Base-by-base conservation (phyloP, 208 protist genomes). In the Entamoeba invadens region DNA sequence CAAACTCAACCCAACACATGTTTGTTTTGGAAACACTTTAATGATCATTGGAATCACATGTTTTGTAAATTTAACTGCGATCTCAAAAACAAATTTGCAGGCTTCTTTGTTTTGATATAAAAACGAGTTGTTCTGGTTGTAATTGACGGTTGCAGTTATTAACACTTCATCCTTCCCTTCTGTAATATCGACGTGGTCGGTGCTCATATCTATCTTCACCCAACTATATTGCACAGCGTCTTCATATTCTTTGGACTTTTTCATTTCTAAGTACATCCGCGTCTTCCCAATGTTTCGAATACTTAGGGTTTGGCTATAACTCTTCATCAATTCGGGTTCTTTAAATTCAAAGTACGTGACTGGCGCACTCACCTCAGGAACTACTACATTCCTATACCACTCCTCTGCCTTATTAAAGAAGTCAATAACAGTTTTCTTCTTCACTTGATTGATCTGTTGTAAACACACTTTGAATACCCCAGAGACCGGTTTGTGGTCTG, bases 401-500 rank as follows among this genome's bases (percentile, higher is more conserved):
- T 8, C 12, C 47, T 57, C 47, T 57, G 47, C 47, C 18, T 57
- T 57, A 57, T 57, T 18, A 57, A 57, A 18, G 47, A 57, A 57
- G 8, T 57, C 47, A 25, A 25, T 8, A 57, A 91, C 68, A 42
- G 18, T 91, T 38, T 21, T 4, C 18, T 91, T 14, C 18, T 38
- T 14, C 4, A n/a, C n/a, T 91, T 14, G 68, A 91, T 91, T 35
- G 6, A 38, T 91, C 18, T 91, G 21, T 91, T 91, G 10, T 38
- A 91, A 21, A 91, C 6, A 42, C 4, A 91, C 10, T 91, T 91
- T 91, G 8, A 91, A n/a, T n/a, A 91, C 25, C 42, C 46, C 93
- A 93, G n/a, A 95, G 0, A 96, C 95, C 25, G 95, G 95, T 10
- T 45, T 45, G 50, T 96, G 95, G 45, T 96, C 95, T 87, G 47